phyloP scores from a whole-genome alignment of 2,329 filamentous ascomycete genomes.

The Blumeriella jaapii region DNA sequence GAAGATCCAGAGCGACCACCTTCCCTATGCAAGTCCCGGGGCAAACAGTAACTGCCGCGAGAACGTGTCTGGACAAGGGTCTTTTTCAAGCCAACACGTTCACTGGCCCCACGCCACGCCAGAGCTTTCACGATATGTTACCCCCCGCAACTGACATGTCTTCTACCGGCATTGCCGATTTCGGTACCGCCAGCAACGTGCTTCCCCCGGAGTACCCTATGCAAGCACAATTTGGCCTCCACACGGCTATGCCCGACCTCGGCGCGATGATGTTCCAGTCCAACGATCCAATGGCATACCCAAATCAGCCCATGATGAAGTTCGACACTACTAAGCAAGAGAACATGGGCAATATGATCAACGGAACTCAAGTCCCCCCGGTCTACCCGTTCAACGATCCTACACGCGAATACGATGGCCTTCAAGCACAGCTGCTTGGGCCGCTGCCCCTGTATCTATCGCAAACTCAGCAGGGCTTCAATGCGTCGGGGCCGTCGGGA shows the following conservation, averaged over 20 bases:
- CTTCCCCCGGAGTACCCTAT: slow-evolving; percentile 14
- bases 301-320: slow-evolving; percentile 58
- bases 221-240: slow-evolving; percentile 28
- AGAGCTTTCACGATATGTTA: slow-evolving; percentile 22
- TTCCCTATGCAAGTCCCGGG: slow-evolving; percentile 24
- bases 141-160: slow-evolving; percentile 19
- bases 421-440: slow-evolving; percentile 63
- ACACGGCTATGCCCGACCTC: slow-evolving; percentile 46
- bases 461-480: slow-evolving; percentile 20
- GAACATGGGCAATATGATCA: slow-evolving; percentile 7
- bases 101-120: slow-evolving; percentile 21
- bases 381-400: slow-evolving; percentile 23
- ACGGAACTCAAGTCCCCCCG: slow-evolving; percentile 6
- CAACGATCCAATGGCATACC: slow-evolving; percentile 67
- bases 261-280: slow-evolving; percentile 74
- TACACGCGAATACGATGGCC: slow-evolving; percentile 38
- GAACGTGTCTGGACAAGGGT: slow-evolving; percentile 22
- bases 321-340: slow-evolving; percentile 32
- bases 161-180: slow-evolving; percentile 21
- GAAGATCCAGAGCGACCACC: slow-evolving; percentile 16
- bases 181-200: slow-evolving; percentile 13
- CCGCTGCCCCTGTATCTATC: slow-evolving; percentile 58
- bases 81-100: slow-evolving; percentile 17
- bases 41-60: slow-evolving; percentile 15
- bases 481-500: slow-evolving; percentile 13